These are phyloP conservation scores for Colletotrichum tanaceti DNA, from an alignment of 2,329 filamentous ascomycete genomes.

Conservation along the genomic window DNA sequence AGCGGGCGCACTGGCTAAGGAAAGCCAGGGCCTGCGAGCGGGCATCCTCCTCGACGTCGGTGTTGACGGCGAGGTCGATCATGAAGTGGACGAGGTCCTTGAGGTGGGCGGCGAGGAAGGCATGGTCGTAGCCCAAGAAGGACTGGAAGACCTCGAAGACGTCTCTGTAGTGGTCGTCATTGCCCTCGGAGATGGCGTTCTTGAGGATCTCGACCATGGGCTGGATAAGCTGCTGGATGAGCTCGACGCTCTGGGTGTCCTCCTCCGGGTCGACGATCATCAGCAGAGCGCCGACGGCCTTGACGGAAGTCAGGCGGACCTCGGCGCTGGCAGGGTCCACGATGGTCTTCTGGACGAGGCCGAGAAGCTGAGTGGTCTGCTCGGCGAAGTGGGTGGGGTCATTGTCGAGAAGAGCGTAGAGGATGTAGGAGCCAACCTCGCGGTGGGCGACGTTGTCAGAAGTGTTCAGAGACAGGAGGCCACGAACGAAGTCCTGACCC, in stretches of 20 bases:
- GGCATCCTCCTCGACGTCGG: constrained; percentile 82
- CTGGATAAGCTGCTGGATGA: constrained; percentile 84
- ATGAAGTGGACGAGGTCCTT: constrained; percentile 93
- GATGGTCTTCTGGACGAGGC: constrained; percentile 87
- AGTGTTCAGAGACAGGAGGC: constrained; percentile 82
- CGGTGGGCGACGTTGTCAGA: constrained; percentile 81
- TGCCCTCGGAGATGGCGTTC: constrained; percentile 79
- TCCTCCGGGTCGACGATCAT: constrained; percentile 91
- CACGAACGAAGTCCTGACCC: constrained; percentile 83
- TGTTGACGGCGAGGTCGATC: constrained; percentile 85
- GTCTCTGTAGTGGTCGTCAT: constrained; percentile 90
- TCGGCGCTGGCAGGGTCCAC: constrained; percentile 90
- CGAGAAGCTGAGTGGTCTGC: constrained; percentile 82
- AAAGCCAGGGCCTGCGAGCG: constrained; percentile 92
- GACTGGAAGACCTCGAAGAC: constrained; percentile 98
- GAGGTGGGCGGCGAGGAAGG: constrained; percentile 85
- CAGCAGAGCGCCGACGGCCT: constrained; percentile 87
- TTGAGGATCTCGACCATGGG: constrained; percentile 91
- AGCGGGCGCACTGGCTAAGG: constrained; percentile 91
- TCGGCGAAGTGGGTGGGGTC: constrained; percentile 87
- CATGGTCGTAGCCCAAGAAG: constrained; percentile 88
- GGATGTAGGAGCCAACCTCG: constrained; percentile 91
- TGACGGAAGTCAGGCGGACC: constrained; percentile 93
- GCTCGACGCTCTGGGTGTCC: constrained; percentile 76
- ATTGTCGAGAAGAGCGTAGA: constrained; percentile 90